Evolutionary conservation across 768 basidiomycete species (phyloP).

Genomic region (Hortiboletus campestris): DNA sequence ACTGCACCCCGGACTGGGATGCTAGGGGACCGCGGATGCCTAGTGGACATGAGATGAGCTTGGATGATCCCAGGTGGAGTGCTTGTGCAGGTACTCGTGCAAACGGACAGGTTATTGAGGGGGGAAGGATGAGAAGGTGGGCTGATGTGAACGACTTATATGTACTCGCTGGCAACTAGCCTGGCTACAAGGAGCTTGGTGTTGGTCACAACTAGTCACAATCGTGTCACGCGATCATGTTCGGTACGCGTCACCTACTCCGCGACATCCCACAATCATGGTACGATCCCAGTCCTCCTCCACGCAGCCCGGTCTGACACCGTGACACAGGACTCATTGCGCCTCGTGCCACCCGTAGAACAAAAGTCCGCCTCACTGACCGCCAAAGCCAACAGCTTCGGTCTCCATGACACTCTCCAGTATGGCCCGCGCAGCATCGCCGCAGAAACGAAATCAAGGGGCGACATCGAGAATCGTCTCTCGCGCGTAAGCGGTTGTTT

Average conservation of each 20-base stretch:
- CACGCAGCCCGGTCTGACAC: background rate
- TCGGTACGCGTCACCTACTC: conserved; percentile 18
- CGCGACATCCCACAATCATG: conserved; percentile 17
- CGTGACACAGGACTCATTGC: conserved; percentile 46
- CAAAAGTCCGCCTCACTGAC: conserved; percentile 62
- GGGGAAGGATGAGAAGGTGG: background rate
- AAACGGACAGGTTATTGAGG: background rate
- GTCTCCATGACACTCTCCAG: conserved; percentile 84
- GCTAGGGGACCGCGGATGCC: conserved; percentile 61
- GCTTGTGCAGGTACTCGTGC: background rate
- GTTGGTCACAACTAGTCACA: conserved; percentile 32
- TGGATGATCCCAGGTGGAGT: background rate
- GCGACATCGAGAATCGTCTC: conserved; percentile 65
- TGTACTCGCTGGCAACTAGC: background rate
- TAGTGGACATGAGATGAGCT: conserved; percentile 39
- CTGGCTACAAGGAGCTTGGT: background rate
- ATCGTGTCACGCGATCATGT: conserved; percentile 20
- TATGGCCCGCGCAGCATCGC: conserved; percentile 84
- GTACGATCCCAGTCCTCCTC: conserved; percentile 4
- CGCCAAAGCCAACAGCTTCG: conserved; percentile 70
- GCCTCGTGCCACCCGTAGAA: conserved; percentile 57
- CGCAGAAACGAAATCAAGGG: conserved; percentile 62
- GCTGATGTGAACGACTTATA: conserved; percentile 14
- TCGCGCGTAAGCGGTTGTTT: conserved; percentile 57
- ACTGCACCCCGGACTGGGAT: conserved; percentile 57